These are phyloP conservation scores for Diaporthe vaccinii DNA, from an alignment of 2,329 filamentous ascomycete species.

Conservation along the genomic window DNA sequence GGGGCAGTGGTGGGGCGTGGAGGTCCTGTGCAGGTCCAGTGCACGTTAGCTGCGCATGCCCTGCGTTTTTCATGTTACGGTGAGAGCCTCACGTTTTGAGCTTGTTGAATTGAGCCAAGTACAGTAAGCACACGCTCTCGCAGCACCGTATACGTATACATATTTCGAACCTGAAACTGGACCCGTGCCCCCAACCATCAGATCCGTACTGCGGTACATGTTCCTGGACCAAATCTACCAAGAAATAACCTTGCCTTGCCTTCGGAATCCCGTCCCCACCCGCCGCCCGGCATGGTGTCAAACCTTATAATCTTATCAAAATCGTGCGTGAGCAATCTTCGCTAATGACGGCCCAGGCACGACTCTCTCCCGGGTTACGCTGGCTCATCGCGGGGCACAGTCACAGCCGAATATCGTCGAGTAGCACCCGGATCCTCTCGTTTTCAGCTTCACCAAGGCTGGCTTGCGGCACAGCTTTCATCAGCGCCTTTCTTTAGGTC, in stretches of 20 bases:
- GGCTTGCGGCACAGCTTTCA: slow-evolving; percentile 4
- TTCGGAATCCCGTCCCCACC: slow-evolving; percentile 20
- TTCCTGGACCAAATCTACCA: neutral
- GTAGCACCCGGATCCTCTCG: slow-evolving; percentile 13
- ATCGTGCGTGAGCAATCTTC: neutral
- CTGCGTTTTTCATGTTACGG: neutral
- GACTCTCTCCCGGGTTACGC: neutral
- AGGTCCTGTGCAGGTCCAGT: neutral
- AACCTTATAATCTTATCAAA: slow-evolving; percentile 28
- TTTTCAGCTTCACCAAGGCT: slow-evolving; percentile 1
- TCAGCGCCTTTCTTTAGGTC: neutral
- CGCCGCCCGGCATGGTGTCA: slow-evolving; percentile 12
- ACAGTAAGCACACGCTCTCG: neutral
- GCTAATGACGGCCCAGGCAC: neutral
- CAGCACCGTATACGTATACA: slow-evolving; percentile 21
- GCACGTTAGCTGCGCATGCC: too few species aligned
- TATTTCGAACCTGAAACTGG: slow-evolving; percentile 17
- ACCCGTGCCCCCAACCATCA: neutral
- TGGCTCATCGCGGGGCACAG: neutral
- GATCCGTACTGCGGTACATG: neutral
- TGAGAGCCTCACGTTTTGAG: slow-evolving; percentile 13
- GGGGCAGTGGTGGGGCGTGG: neutral
- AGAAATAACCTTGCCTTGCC: slow-evolving; percentile 10
- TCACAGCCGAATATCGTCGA: neutral
- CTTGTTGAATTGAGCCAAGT: neutral